Evolutionary conservation across 1,139 yeast species (phyloP).

Genomic region (Kurtzmaniella quercitrusa): DNA sequence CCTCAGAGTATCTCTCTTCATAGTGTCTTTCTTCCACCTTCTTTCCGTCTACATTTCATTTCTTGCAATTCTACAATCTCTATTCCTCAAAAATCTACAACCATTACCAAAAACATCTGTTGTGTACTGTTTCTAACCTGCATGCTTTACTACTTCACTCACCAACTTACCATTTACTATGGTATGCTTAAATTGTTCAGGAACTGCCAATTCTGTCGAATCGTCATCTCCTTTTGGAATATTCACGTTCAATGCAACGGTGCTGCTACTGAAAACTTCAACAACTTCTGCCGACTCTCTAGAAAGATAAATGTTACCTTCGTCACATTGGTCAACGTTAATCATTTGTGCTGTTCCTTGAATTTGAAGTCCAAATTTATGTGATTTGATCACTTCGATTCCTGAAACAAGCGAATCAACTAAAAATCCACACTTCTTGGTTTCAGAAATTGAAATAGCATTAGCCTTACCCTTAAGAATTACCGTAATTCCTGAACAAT

Average conservation of each 20-base stretch:
- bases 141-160: conserved; percentile 45
- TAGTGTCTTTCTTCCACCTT: too few relatives aligned
- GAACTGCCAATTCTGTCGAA: conserved; percentile 72
- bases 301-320: conserved; percentile 77
- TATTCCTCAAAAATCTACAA: too few relatives aligned
- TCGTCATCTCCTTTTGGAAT: conserved; percentile 58
- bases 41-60: too few relatives aligned
- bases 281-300: conserved; percentile 58
- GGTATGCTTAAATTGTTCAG: conserved; percentile 80
- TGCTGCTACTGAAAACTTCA: conserved; percentile 71
- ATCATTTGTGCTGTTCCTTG: conserved; percentile 77
- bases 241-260: conserved; percentile 81
- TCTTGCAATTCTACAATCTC: too few relatives aligned
- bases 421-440: conserved; percentile 69
- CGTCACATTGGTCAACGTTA: conserved; percentile 83
- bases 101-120: too few relatives aligned
- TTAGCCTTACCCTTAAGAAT: conserved; percentile 90
- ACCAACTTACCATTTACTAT: conserved; percentile 37
- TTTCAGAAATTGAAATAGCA: conserved; percentile 76
- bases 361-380: conserved; percentile 80
- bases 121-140: conserved; percentile 22
- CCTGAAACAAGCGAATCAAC: conserved; percentile 86
- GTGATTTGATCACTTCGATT: conserved; percentile 79
- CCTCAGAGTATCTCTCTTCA: too few relatives aligned
- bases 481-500: conserved; percentile 67